These are phyloP conservation scores for Ascosphaera pollenicola DNA, from an alignment of 2,329 filamentous ascomycete genomes.

Conservation along the genomic window DNA sequence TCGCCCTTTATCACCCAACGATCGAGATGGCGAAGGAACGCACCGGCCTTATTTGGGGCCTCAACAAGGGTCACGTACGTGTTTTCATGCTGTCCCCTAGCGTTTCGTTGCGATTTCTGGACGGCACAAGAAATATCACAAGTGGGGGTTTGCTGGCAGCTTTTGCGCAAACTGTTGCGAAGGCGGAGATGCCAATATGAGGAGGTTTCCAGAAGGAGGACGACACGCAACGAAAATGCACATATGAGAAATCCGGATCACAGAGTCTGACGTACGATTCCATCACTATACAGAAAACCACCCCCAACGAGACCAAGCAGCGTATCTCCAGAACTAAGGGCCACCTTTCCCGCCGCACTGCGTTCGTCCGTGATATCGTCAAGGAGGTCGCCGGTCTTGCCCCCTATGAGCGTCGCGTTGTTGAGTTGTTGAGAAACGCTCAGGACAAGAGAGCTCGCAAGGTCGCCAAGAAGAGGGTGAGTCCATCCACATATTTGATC, in stretches of 20 bases:
- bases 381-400: slow-evolving; percentile 94
- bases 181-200: no score
- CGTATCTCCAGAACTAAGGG: slow-evolving; percentile 77
- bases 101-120: no score
- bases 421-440: slow-evolving; percentile 96
- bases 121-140: no score
- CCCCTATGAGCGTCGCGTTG: slow-evolving; percentile 94
- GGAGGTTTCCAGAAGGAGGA: background rate
- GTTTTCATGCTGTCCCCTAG: slow-evolving; percentile 2
- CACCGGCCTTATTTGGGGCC: slow-evolving; percentile 34
- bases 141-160: no score
- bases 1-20: slow-evolving; percentile 13
- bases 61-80: slow-evolving; percentile 48
- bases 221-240: background rate
- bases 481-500: slow-evolving; percentile 15
- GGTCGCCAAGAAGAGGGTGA: slow-evolving; percentile 96
- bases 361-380: slow-evolving; percentile 91
- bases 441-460: slow-evolving; percentile 99
- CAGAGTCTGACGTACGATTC: slow-evolving; percentile 17
- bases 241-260: background rate
- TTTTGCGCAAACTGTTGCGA: no score
- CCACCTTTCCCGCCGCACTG: slow-evolving; percentile 86
- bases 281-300: slow-evolving; percentile 49
- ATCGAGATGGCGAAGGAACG: slow-evolving; percentile 29
- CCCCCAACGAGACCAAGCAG: slow-evolving; percentile 51